A percentile compares a stretch with the other conserved stretches of the same genome.
Evolutionary conservation across 768 basidiomycete genomes (phyloP).

Genomic region (Exsudoporus frostii): DNA sequence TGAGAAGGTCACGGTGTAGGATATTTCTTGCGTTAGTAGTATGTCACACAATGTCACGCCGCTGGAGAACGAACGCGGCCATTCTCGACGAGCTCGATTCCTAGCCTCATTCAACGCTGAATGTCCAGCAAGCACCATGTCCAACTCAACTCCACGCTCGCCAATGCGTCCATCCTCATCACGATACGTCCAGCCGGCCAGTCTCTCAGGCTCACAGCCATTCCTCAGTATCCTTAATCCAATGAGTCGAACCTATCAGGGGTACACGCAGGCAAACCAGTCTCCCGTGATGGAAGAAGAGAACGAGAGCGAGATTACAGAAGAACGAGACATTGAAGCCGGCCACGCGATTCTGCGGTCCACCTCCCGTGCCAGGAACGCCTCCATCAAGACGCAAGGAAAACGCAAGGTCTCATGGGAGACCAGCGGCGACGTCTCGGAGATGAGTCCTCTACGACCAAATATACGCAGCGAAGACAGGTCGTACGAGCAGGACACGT

Average conservation of each 20-base stretch:
- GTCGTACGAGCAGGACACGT: constrained; percentile 55
- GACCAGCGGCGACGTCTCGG: constrained; percentile 47
- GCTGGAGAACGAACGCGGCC: constrained; percentile 8
- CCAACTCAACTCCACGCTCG: constrained; percentile 15
- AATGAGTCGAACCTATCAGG: constrained; percentile 68
- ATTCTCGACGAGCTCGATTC: constrained; percentile 9
- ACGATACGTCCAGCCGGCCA: constrained; percentile 15
- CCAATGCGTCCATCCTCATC: constrained; percentile 20
- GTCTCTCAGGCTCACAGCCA: constrained; percentile 60
- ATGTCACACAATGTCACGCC: constrained; percentile 25
- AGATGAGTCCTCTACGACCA: constrained; percentile 59
- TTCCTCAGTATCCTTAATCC: constrained; percentile 84
- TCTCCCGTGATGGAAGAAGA: constrained; percentile 75
- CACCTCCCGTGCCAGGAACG: constrained; percentile 27
- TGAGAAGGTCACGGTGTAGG: constrained; percentile 1
- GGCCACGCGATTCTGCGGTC: constrained; percentile 44
- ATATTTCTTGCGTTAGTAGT: background rate
- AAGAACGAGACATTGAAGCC: constrained; percentile 57
- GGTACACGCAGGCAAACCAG: constrained; percentile 73
- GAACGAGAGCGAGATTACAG: constrained; percentile 40
- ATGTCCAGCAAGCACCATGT: constrained; percentile 9
- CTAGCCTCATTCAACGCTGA: background rate
- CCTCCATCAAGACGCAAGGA: constrained; percentile 38
- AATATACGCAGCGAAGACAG: constrained; percentile 70
- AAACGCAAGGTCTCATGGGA: constrained; percentile 61